Conservation (phyloP, 1,284 basidiomycete genomes). For the Mycosarcoma mackinlayi region DNA sequence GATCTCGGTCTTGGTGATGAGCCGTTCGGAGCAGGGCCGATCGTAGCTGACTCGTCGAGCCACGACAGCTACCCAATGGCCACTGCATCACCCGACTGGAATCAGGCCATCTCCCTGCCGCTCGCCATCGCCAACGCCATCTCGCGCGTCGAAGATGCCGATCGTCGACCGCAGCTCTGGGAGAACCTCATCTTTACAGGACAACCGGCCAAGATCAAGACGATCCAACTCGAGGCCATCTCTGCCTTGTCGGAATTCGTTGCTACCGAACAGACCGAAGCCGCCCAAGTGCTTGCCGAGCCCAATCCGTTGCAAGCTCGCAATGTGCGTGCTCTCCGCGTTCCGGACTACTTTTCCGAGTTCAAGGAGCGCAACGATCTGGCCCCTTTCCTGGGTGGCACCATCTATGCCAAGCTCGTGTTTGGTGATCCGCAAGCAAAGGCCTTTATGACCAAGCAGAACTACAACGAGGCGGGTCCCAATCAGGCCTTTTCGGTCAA, state of each 20-base stretch:
- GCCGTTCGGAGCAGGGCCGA: constrained; percentile 42
- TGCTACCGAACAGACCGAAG: constrained; percentile 50
- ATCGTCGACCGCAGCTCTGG: constrained; percentile 60
- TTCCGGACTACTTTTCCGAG: constrained; percentile 66
- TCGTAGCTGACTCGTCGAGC: constrained; percentile 13
- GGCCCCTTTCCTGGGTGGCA: constrained; percentile 64
- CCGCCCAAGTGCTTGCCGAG: constrained; percentile 56
- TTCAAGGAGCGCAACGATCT: constrained; percentile 67
- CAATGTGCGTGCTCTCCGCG: constrained; percentile 58
- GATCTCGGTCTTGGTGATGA: constrained; percentile 40
- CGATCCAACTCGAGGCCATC: constrained; percentile 54
- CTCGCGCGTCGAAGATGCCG: constrained; percentile 48
- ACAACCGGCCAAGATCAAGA: constrained; percentile 49
- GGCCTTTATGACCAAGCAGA: constrained; percentile 62
- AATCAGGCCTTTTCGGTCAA: constrained; percentile 46
- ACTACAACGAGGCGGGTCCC: constrained; percentile 65
- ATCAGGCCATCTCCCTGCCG: constrained; percentile 37
- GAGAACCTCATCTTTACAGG: constrained; percentile 65
- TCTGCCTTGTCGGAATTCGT: constrained; percentile 44
- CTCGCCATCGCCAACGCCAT: constrained; percentile 51
- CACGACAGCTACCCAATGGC: constrained; percentile 29
- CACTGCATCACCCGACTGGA: constrained; percentile 31
- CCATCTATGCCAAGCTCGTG: constrained; percentile 66
- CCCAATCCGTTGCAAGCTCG: constrained; percentile 60
- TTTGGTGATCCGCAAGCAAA: constrained; percentile 61